phyloP scores from a whole-genome alignment of 2,329 filamentous ascomycete species.

The Epichloe festucae region DNA sequence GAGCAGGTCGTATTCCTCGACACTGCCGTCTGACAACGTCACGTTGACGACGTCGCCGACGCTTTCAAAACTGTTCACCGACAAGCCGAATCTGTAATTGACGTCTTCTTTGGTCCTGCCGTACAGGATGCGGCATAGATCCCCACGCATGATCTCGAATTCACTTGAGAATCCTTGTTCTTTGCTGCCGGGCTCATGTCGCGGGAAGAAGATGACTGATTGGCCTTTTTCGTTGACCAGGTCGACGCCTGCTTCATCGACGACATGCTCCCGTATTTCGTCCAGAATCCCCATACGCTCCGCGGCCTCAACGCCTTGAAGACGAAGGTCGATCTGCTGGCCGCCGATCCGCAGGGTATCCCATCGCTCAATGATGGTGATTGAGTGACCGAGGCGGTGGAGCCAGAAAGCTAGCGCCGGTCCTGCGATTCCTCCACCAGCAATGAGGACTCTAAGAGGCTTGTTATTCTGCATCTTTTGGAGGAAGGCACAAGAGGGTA shows the following conservation, averaged over 20 bases:
- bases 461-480: neutral
- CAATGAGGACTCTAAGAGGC: constrained; percentile 13
- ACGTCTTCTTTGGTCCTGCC: constrained; percentile 15
- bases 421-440: constrained; percentile 22
- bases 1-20: constrained; percentile 8
- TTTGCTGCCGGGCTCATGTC: constrained; percentile 1
- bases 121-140: constrained; percentile 32
- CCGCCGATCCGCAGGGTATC: constrained; percentile 19
- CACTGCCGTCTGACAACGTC: constrained; percentile 7
- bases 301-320: constrained; percentile 27
- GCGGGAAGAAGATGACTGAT: constrained; percentile 23
- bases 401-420: constrained; percentile 20
- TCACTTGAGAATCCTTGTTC: constrained; percentile 29
- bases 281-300: constrained; percentile 26
- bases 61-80: neutral
- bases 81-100: constrained; percentile 15
- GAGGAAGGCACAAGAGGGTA: neutral
- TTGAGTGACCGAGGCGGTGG: constrained; percentile 14
- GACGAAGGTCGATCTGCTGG: constrained; percentile 33
- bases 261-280: constrained; percentile 20
- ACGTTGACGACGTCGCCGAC: constrained; percentile 7
- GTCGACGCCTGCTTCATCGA: constrained; percentile 36
- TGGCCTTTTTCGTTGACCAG: constrained; percentile 29
- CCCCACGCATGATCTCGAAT: constrained; percentile 42
- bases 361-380: constrained; percentile 28